phyloP scores from a whole-genome alignment of 2,329 filamentous ascomycete species.

The Claviceps arundinis region DNA sequence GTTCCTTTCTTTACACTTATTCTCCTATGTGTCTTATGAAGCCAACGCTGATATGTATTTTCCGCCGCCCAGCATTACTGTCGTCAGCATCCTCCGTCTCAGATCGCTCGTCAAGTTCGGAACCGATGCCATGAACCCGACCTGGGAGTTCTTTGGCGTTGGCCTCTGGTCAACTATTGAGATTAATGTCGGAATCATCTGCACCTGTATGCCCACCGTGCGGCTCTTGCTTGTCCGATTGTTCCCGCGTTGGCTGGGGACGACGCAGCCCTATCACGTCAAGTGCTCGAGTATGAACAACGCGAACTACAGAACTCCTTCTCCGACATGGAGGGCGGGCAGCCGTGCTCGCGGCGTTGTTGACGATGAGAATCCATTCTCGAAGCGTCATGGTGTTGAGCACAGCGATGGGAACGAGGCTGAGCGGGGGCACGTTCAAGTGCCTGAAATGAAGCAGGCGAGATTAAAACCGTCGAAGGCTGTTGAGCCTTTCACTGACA shows the following conservation, averaged over 20 bases:
- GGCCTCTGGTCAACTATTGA: slow-evolving; percentile 16
- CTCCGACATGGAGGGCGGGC: neutral
- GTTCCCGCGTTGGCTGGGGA: slow-evolving; percentile 1
- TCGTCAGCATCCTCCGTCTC: slow-evolving; percentile 13
- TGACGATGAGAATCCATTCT: neutral
- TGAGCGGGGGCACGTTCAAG: no score
- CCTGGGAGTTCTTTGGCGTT: slow-evolving; percentile 13
- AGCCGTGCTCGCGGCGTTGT: neutral
- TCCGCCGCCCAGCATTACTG: slow-evolving; percentile 9
- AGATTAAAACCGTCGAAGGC: no score
- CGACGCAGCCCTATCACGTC: neutral
- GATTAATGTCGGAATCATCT: slow-evolving; percentile 8
- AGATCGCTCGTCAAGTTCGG: slow-evolving; percentile 11
- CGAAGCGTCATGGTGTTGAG: no score
- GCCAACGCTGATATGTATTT: neutral
- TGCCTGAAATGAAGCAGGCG: no score
- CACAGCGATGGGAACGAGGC: no score
- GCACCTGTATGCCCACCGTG: slow-evolving; percentile 16
- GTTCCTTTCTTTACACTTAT: slow-evolving; percentile 1
- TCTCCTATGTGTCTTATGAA: no score
- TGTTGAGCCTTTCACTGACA: no score
- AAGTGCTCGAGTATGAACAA: neutral
- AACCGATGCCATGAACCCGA: slow-evolving; percentile 11
- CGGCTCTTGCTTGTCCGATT: slow-evolving; percentile 9
- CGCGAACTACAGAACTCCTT: neutral